Conservation (phyloP, 148 eudicot species). For the Persicaria tinctoria region DNA sequence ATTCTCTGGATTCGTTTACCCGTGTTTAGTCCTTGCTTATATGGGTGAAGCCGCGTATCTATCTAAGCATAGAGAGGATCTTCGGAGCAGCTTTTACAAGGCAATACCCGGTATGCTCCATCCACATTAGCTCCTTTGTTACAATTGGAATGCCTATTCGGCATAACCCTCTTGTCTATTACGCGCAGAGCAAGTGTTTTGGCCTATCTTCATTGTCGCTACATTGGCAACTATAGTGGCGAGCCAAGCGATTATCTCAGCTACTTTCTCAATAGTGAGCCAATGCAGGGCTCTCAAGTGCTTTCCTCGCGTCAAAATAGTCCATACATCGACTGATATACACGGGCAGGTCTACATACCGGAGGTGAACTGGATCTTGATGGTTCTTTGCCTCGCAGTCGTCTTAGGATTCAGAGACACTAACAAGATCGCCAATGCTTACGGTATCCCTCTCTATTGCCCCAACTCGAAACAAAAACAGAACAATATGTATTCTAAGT, state of each 20-base stretch:
- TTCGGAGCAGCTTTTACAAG: constrained; percentile 38
- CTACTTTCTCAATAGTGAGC: constrained; percentile 39
- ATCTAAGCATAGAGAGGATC: constrained; percentile 33
- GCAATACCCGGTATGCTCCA: constrained; percentile 34
- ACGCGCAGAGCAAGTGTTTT: constrained; percentile 32
- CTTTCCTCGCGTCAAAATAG: constrained; percentile 38
- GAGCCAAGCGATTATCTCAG: constrained; percentile 48
- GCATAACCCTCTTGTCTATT: background rate
- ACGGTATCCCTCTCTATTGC: constrained; percentile 19
- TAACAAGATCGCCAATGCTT: constrained; percentile 41
- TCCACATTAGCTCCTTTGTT: background rate
- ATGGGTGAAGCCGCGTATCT: constrained; percentile 58
- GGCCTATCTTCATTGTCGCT: constrained; percentile 40
- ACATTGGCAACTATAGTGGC: constrained; percentile 43
- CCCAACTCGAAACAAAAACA: no score
- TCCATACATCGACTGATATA: constrained; percentile 34
- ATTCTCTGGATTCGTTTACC: constrained; percentile 40
- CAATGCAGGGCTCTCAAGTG: constrained; percentile 47
- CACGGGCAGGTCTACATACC: constrained; percentile 45
- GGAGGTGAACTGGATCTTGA: constrained; percentile 43
- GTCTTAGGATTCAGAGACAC: constrained; percentile 41
- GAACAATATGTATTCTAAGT: no score
- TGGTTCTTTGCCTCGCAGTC: constrained; percentile 36
- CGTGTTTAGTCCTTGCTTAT: constrained; percentile 43
- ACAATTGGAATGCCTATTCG: no score